Evolutionary conservation across 495 filamentous ascomycete genomes (phyloP), one percentile per base, ranked within the genome.

Genomic region (Lepidopterella palustris): DNA sequence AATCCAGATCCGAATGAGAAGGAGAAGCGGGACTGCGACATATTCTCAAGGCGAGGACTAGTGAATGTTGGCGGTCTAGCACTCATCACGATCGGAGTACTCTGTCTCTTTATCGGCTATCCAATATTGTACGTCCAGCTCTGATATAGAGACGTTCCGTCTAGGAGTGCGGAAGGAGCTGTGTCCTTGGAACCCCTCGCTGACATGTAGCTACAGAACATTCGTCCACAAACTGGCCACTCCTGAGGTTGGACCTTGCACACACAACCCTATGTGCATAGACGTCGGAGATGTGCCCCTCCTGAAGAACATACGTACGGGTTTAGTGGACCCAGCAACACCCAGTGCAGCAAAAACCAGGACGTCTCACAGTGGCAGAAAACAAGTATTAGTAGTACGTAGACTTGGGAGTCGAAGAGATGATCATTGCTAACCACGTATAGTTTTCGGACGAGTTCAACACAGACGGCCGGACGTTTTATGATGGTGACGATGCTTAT

Each of bases 371-470:
- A 78, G 85, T 66, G 87, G 87, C 5, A 82, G 76, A 51, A 81
- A 77, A 32, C 78, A 82, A 71, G 80, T 82, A 51, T 72, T 92
- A 27, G 86, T 90, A 63, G 81, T 87, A 52, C 66, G 78, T 77
- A 3, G 10, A 24, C 3, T 3, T n/a, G 18, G 20, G 29, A 40
- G 3, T 0, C 10, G 5, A 9, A 4, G 2, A 15, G 13, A 1
- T 6, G 27, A 24, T 21, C 47, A 10, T 21, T 31, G 58, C 35
- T 56, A 35, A 53, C 18, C 3, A 45, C 26, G 45, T 62, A 3
- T 55, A 85, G 82, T 91, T 89, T 62, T 90, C 87, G 1, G 88
- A 92, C 59, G 88, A 90, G 63, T 92, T 92, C 68, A 87, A 88
- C 59, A 80, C 70, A 15, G 79, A 82, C 49, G 85, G 85, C 9